These are phyloP conservation scores for Aspergillus proliferans DNA, from an alignment of 2,329 filamentous ascomycete genomes.

Conservation along the genomic window DNA sequence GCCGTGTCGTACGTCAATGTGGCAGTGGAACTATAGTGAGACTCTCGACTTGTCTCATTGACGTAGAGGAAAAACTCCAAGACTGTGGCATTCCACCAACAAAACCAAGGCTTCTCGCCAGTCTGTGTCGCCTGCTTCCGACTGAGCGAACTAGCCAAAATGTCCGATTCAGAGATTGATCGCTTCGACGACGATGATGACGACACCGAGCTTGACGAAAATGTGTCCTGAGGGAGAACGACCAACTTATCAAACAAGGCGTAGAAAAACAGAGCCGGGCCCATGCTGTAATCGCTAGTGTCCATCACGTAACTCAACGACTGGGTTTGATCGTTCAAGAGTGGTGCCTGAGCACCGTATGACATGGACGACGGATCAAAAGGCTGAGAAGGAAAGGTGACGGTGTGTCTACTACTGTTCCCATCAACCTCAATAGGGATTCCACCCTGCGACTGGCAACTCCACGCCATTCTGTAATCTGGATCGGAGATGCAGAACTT, in stretches of 20 bases:
- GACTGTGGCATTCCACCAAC: slow-evolving; percentile 62
- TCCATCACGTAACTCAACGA: slow-evolving; percentile 52
- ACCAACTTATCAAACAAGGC: slow-evolving; percentile 60
- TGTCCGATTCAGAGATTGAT: slow-evolving; percentile 18
- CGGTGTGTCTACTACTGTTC: slow-evolving; percentile 19
- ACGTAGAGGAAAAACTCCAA: slow-evolving; percentile 63
- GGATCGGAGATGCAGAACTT: slow-evolving; percentile 44
- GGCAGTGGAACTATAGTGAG: slow-evolving; percentile 15
- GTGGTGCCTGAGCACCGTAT: slow-evolving; percentile 59
- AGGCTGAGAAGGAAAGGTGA: slow-evolving; percentile 35
- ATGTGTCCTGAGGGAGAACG: slow-evolving; percentile 40
- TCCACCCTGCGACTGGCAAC: slow-evolving; percentile 36
- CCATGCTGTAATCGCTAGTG: slow-evolving; percentile 49
- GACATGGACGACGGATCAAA: slow-evolving; percentile 36
- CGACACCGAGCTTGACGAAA: slow-evolving; percentile 19
- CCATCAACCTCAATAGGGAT: slow-evolving; percentile 29
- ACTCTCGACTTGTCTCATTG: slow-evolving; percentile 42
- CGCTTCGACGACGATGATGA: slow-evolving; percentile 26
- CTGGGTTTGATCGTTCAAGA: slow-evolving; percentile 38
- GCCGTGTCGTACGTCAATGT: slow-evolving; percentile 9
- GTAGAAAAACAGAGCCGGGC: slow-evolving; percentile 60
- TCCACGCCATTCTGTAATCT: slow-evolving; percentile 46
- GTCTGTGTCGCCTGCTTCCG: slow-evolving; percentile 41
- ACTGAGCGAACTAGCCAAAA: slow-evolving; percentile 17
- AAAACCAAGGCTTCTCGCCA: slow-evolving; percentile 63